Evolutionary conservation across 441 rosid species (phyloP).

Genomic region (Erysimum cheiri): DNA sequence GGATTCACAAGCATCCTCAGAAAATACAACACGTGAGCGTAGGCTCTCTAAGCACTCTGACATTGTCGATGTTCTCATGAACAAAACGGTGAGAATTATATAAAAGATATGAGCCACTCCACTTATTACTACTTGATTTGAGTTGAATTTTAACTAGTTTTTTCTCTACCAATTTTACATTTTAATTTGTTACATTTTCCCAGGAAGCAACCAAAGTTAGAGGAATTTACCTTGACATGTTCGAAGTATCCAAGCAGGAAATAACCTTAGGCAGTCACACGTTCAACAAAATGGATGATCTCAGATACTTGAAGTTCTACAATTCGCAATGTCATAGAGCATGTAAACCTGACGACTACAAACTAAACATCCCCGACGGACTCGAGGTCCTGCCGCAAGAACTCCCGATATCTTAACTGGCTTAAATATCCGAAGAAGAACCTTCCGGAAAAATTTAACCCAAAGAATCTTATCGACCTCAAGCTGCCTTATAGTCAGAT

Average conservation of each 20-base stretch:
- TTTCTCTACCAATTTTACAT: background rate
- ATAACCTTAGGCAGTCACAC: conserved; percentile 4
- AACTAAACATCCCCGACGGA: conserved; percentile 18
- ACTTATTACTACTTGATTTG: no score
- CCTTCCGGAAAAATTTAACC: background rate
- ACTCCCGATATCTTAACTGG: conserved; percentile 28
- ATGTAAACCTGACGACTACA: conserved; percentile 6
- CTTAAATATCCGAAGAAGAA: background rate
- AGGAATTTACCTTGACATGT: conserved; percentile 39
- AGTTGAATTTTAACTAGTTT: no score
- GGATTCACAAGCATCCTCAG: background rate
- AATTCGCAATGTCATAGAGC: conserved; percentile 22
- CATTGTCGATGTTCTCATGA: background rate
- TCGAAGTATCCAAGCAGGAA: background rate
- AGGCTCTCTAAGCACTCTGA: background rate
- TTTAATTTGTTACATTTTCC: background rate
- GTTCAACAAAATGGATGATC: conserved; percentile 24
- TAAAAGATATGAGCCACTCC: no score
- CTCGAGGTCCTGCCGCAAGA: no score
- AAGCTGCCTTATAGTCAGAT: conserved; percentile 21
- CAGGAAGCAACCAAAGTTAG: conserved; percentile 23
- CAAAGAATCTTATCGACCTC: conserved; percentile 33
- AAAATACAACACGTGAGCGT: background rate
- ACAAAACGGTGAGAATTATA: background rate
- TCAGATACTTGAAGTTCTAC: conserved; percentile 31